Evolutionary conservation across 306 rosid species (phyloP).

Genomic region (Lathyrus tuberosus): DNA sequence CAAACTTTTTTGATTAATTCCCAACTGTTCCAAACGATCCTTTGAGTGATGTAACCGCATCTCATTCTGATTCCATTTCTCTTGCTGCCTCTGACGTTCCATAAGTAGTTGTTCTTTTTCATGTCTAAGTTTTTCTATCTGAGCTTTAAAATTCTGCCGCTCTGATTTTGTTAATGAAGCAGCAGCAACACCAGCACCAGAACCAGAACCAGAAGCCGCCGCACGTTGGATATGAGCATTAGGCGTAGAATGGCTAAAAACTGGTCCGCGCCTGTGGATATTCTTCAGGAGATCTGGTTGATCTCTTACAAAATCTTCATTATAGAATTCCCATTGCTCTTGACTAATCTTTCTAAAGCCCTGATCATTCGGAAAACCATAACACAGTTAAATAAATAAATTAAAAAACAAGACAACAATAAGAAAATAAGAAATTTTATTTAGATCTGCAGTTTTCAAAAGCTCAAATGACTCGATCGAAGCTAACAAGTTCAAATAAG

Average conservation of each 20-base stretch:
- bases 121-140: conserved; percentile 58
- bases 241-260: conserved; percentile 78
- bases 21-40: conserved; percentile 56
- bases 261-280: conserved; percentile 80
- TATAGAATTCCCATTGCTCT: conserved; percentile 86
- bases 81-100: conserved; percentile 56
- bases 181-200: conserved; percentile 5
- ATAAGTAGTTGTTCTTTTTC: conserved; percentile 56
- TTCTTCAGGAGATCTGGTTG: conserved; percentile 73
- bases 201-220: too few species aligned
- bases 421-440: too few species aligned
- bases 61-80: conserved; percentile 51
- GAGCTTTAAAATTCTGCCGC: conserved; percentile 52
- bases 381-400: conserved; percentile 31
- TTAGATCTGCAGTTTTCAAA: too few species aligned
- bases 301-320: conserved; percentile 79
- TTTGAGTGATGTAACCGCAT: conserved; percentile 43
- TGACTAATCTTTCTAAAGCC: conserved; percentile 85
- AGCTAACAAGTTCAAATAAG: not conserved
- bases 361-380: conserved; percentile 46
- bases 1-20: conserved; percentile 55
- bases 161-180: conserved; percentile 59
- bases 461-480: too few species aligned
- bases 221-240: conserved; percentile 38
- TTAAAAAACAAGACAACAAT: not conserved